phyloP scores from a whole-genome alignment of 2,329 filamentous ascomycete genomes.

The Biscogniauxia mediterranea region DNA sequence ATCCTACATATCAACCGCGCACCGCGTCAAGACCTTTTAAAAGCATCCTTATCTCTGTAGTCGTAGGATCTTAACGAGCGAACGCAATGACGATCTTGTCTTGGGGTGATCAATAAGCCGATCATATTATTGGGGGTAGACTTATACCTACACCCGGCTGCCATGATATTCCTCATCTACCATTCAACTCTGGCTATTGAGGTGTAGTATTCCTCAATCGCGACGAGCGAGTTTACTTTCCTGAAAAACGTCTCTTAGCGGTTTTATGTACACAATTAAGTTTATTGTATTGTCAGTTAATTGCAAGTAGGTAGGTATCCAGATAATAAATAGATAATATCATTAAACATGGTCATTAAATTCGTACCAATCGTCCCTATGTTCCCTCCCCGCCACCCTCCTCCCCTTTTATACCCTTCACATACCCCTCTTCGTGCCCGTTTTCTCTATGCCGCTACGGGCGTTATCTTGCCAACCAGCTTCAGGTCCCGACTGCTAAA shows the following conservation, averaged over 20 bases:
- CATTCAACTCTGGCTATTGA: too few species aligned
- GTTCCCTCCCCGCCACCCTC: background rate
- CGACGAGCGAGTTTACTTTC: background rate
- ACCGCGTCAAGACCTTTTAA: background rate
- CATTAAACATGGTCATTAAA: slow-evolving; percentile 1
- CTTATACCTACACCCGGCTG: too few species aligned
- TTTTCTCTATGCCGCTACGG: slow-evolving; percentile 7
- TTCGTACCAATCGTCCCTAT: background rate
- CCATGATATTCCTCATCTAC: too few species aligned
- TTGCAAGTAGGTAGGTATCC: background rate
- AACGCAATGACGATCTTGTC: background rate
- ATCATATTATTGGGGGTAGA: background rate
- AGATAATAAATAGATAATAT: background rate
- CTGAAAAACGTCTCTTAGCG: too few species aligned
- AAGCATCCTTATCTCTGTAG: background rate
- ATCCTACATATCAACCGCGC: background rate
- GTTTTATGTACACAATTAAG: background rate
- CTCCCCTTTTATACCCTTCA: background rate
- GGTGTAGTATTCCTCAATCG: background rate
- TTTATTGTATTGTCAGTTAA: background rate
- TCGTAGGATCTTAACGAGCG: background rate
- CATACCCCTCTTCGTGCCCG: background rate
- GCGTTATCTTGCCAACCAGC: slow-evolving; percentile 8
- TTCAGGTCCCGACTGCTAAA: slow-evolving; percentile 21
- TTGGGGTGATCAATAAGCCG: background rate